Base-by-base conservation (phyloP, 805 yeast genomes). In the Yamadazyma akitaensis region DNA sequence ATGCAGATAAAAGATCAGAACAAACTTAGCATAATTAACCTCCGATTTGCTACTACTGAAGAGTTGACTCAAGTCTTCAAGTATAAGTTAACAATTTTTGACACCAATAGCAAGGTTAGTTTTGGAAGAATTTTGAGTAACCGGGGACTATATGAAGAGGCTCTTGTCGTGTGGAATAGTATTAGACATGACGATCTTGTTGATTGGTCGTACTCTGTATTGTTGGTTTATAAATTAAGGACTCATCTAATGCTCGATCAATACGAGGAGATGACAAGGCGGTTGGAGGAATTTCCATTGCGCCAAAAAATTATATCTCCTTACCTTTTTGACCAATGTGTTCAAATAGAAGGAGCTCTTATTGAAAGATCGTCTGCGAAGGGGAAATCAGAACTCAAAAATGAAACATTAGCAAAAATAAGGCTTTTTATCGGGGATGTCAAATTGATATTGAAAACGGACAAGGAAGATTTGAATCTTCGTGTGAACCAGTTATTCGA, bases 361-460 rank as follows among this genome's bases (percentile, higher is more conserved):
- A 33, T 14, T 14, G 17, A 14, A 9, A 17, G 19, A 16, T 16
- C 37, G 8, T 11, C 12, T 11, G 19, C 19, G 3, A 16, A 10
- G 6, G 37, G n/a, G n/a, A n/a, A 16, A 14, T 16, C 19, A 14
- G 37, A 40, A 16, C 4, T 17, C 8, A n/a, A 14, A 10, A 37
- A 14, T 2, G 32, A 16, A 13, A 28, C 35, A n/a, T 14, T 43
- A 12, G 36, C 13, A 7, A 12, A 39, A 57, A 31, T 67, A 66
- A 0, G 42, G 16, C 14, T 11, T 26, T 59, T 70, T 36, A 63
- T 70, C 17, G 73, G 72, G 8, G 73, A 70, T 54, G 58, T 68
- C 7, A 53, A 58, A 3, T 48, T 58, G 13, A 59, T 73, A n/a
- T 46, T 71, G 30, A 53, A 58, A 13, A 59, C 61, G 33, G 74